phyloP scores from a whole-genome alignment of 83 land plant species.

The Larix sibirica region DNA sequence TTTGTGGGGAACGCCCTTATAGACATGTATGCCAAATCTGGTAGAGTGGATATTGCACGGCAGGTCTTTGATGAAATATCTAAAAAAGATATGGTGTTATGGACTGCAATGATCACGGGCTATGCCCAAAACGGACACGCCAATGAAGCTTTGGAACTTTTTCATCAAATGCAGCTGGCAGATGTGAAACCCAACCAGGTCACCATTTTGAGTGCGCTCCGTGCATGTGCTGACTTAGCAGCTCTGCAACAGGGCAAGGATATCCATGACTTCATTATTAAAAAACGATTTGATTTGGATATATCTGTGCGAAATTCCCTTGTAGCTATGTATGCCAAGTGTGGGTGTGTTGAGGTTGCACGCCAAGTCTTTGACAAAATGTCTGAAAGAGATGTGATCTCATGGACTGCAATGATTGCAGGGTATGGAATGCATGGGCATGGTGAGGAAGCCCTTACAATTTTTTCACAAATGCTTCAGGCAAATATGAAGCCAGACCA shows the following conservation, averaged over 20 bases:
- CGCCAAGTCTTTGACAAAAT: conserved; percentile 5
- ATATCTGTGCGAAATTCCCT: not conserved
- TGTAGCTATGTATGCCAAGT: conserved; percentile 7
- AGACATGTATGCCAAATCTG: conserved; percentile 46
- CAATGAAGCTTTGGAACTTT: conserved; percentile 33
- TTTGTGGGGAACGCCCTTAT: conserved; percentile 40
- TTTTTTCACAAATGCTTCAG: conserved; percentile 6
- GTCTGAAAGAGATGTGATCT: conserved; percentile 1
- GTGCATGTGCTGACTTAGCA: too few species aligned
- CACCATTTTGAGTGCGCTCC: too few species aligned
- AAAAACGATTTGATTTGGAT: not conserved
- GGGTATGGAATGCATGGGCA: conserved; percentile 1
- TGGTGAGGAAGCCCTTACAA: conserved; percentile 11
- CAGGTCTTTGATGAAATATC: conserved; percentile 31
- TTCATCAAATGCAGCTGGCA: not conserved
- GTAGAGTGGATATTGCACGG: conserved; percentile 29
- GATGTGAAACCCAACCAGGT: too few species aligned
- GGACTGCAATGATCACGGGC: conserved; percentile 41
- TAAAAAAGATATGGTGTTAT: conserved; percentile 29
- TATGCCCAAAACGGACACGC: conserved; percentile 19
- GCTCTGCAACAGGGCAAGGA: too few species aligned
- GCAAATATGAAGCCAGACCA: conserved; percentile 24
- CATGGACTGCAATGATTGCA: conserved; percentile 1
- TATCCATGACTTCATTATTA: too few species aligned
- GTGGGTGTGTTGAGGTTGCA: conserved; percentile 7